A percentile compares a stretch with the other conserved stretches of the same genome.
These are phyloP conservation scores for Amphichorda felina DNA, from an alignment of 2,329 filamentous ascomycete species.

Conservation along the genomic window DNA sequence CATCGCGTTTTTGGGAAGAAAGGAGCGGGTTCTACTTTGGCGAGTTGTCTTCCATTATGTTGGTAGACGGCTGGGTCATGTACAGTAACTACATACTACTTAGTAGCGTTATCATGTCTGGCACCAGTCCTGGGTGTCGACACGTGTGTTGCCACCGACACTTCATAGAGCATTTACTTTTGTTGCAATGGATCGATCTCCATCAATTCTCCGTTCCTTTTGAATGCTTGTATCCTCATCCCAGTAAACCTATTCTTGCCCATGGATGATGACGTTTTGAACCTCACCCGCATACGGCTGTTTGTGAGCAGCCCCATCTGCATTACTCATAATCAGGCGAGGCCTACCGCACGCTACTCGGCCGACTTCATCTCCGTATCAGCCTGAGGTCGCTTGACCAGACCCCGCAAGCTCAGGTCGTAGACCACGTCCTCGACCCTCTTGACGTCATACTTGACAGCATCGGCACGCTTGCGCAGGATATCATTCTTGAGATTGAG, in stretches of 20 bases:
- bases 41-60: too few species aligned
- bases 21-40: too few species aligned
- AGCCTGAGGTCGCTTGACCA: conserved; percentile 45
- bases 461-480: conserved; percentile 76
- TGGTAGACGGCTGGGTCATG: too few species aligned
- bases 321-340: neutral
- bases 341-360: too few species aligned
- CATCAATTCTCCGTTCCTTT: neutral
- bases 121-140: too few species aligned
- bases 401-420: conserved; percentile 75
- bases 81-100: too few species aligned
- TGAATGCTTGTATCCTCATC: neutral
- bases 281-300: neutral
- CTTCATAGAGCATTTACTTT: too few species aligned
- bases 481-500: conserved; percentile 96
- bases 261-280: too few species aligned
- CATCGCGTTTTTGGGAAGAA: too few species aligned
- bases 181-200: too few species aligned
- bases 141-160: too few species aligned
- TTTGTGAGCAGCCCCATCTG: neutral
- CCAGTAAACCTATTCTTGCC: neutral
- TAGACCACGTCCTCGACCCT: conserved; percentile 98
- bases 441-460: conserved; percentile 95
- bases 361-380: conserved; percentile 25
- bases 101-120: too few species aligned